Percentiles rank a stretch among this genome's conserved stretches.
phyloP scores from a whole-genome alignment of 352 stramenopile genomes.

The Phytophthora boehmeriae region DNA sequence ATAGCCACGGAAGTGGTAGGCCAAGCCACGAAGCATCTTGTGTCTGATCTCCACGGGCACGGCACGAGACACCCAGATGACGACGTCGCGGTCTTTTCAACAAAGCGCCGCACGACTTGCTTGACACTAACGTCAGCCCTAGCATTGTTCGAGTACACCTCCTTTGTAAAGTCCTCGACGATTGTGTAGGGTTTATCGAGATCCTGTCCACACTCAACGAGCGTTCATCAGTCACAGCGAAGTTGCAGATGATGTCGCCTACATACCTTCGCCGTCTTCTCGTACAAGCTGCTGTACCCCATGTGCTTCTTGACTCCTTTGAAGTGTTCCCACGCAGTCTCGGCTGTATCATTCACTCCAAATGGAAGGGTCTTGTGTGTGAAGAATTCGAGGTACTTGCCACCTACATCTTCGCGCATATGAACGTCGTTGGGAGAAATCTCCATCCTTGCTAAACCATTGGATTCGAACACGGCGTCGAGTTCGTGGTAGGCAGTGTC shows the following conservation, averaged over 20 bases:
- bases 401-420: slow-evolving; percentile 28
- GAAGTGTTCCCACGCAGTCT: slow-evolving; percentile 29
- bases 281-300: slow-evolving; percentile 29
- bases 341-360: slow-evolving; percentile 9
- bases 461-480: slow-evolving; percentile 29
- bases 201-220: slow-evolving; percentile 13
- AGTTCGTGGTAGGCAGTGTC: slow-evolving; percentile 31
- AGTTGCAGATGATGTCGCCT: too few species aligned
- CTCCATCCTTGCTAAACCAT: slow-evolving; percentile 23
- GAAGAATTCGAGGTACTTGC: slow-evolving; percentile 34
- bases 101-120: slow-evolving; percentile 60
- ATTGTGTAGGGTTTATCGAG: slow-evolving; percentile 54
- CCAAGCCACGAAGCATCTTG: slow-evolving; percentile 33
- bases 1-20: slow-evolving; percentile 59
- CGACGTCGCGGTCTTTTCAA: slow-evolving; percentile 60
- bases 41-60: slow-evolving; percentile 54
- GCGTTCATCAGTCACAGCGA: too few species aligned
- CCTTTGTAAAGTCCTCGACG: slow-evolving; percentile 58
- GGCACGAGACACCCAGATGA: slow-evolving; percentile 57
- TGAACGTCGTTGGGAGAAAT: slow-evolving; percentile 24
- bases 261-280: slow-evolving; percentile 30
- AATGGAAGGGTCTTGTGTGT: slow-evolving; percentile 33
- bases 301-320: slow-evolving; percentile 33
- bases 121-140: slow-evolving; percentile 51
- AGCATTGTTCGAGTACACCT: slow-evolving; percentile 54